Percentiles rank a stretch among this genome's conserved stretches.
These are phyloP conservation scores for Firmiana major DNA, from an alignment of 345 rosid species.

Conservation along the genomic window DNA sequence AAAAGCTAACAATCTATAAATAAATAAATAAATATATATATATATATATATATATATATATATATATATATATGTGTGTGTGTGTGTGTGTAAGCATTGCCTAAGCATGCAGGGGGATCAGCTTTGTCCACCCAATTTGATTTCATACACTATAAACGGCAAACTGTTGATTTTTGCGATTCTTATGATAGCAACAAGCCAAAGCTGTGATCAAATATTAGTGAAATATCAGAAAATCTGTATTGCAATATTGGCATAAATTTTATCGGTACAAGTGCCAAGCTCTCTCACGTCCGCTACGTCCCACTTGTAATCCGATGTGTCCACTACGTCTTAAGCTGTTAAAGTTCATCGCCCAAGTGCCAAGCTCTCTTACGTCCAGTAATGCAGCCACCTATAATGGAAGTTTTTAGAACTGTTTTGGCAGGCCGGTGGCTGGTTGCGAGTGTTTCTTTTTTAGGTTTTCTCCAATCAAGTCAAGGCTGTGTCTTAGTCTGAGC, in stretches of 20 bases:
- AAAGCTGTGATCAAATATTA: no score
- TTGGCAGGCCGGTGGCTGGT: constrained; percentile 2
- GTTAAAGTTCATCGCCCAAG: neutral
- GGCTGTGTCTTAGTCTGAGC: neutral
- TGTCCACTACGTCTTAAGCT: neutral
- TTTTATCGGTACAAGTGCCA: no score
- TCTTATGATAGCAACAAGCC: neutral
- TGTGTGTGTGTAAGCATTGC: neutral
- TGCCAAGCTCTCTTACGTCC: neutral
- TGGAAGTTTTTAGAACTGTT: neutral
- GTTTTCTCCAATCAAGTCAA: neutral
- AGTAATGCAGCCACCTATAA: neutral
- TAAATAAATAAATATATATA: no score
- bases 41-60: no score
- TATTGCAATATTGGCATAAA: no score
- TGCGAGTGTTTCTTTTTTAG: neutral
- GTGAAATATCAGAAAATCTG: no score
- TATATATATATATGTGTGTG: no score
- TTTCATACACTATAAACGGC: neutral
- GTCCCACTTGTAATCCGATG: neutral
- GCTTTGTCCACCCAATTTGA: neutral
- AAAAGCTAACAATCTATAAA: neutral
- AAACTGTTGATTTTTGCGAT: neutral
- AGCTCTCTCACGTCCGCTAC: no score
- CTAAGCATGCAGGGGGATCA: no score